Conservation (phyloP, 257 asterid genomes). For the Petunia axillaris region DNA sequence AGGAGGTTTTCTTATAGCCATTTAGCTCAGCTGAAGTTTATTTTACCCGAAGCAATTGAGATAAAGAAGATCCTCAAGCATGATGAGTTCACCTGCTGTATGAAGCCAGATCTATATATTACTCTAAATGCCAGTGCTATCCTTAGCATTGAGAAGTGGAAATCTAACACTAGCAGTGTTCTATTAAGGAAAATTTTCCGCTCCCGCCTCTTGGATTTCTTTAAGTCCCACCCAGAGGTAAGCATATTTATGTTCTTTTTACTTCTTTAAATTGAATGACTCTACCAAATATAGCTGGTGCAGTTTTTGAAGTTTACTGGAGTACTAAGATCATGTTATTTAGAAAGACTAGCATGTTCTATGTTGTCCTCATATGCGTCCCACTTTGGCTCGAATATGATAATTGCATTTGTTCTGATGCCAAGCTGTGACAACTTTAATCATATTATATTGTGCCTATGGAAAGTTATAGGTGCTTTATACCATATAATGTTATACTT, state of each 20-base stretch:
- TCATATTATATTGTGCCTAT: neutral
- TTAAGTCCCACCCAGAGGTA: constrained; percentile 78
- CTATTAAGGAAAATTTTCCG: constrained; percentile 67
- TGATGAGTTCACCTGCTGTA: constrained; percentile 73
- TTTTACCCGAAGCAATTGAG: constrained; percentile 80
- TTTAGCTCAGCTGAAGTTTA: constrained; percentile 78
- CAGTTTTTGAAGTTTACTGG: neutral
- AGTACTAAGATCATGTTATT: neutral
- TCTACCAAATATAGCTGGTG: neutral
- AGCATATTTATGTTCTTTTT: neutral
- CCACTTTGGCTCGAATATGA: neutral
- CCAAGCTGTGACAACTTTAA: neutral
- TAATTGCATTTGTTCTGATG: neutral
- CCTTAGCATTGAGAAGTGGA: constrained; percentile 36
- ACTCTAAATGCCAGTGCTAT: constrained; percentile 40
- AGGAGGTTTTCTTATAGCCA: constrained; percentile 77
- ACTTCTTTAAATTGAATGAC: neutral
- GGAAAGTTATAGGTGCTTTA: neutral
- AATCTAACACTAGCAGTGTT: constrained; percentile 50
- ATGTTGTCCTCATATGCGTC: no score
- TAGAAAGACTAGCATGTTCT: neutral
- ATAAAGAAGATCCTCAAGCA: constrained; percentile 56
- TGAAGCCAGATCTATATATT: constrained; percentile 65
- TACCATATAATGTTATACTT: neutral
- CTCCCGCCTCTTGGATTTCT: constrained; percentile 53